Base-by-base conservation (phyloP, 108 stramenopile genomes). In the Craspedostauros australis region DNA sequence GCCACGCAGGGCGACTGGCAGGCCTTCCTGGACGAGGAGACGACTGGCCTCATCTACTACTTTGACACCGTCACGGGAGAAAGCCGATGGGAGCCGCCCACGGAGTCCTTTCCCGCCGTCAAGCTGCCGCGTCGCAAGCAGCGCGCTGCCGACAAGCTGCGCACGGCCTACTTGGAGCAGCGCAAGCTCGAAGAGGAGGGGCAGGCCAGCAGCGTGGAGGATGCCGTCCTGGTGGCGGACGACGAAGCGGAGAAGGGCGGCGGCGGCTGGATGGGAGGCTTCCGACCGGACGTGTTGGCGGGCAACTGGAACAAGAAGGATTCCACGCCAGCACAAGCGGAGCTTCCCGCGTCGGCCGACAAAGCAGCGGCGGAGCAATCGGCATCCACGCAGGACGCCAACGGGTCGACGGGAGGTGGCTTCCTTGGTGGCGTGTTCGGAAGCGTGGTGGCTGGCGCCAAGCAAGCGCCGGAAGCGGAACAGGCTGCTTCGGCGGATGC, bases 21-120 rank as follows among this genome's bases (percentile, higher is more conserved):
- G 15, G 86, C 86, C 9, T 83, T 73, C 63, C 47, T 88, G 37
- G 86, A 88, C 50, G 77, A 80, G 37, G 77, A 80, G 33, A 76
- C 62, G 3, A 88, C 86, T 15, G 86, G 86, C 20, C 50, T 72
- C 8, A 55, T 84, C 2, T 90, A 90, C 45, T 90, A 83, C 54
- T 90, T 86, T 48, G 82, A 90, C 49, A 41, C 44, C 9, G 60
- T 62, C 5, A 86, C 88, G n/a, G 88, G 88, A 24, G 84, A 86
- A 62, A 64, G 61, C 39, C 42, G 52, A 11, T 90, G 88, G 88
- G 79, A 79, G 33, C 80, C 79, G 22, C 88, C 88, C 29, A 88
- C 82, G 0, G 27, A 37, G 4, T 79, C 81, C 25, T 88, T 88
- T 69, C 86, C 86, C 4, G 40, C 37, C 20, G 69, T 83, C 30